Evolutionary conservation across 805 yeast genomes (phyloP).

Genomic region (Alloascoidea hylecoeti): DNA sequence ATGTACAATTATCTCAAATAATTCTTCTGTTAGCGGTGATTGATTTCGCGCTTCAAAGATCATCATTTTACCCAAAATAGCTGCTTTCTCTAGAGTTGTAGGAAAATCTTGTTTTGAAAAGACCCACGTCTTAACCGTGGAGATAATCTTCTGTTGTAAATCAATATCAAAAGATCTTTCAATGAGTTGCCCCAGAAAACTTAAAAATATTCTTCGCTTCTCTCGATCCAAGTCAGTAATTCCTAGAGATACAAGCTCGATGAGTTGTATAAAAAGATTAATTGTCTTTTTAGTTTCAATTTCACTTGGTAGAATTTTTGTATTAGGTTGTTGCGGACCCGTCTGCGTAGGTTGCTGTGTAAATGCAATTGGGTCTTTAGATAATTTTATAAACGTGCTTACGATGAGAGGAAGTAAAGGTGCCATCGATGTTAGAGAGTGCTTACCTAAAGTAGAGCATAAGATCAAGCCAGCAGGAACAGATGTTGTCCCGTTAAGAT

Average conservation of each 20-base stretch:
- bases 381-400: conserved; percentile 79
- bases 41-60: conserved; percentile 85
- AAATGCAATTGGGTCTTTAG: conserved; percentile 70
- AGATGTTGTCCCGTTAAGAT: conserved; percentile 55
- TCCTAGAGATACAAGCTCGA: conserved; percentile 67
- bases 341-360: conserved; percentile 28
- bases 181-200: conserved; percentile 76
- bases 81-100: conserved; percentile 91
- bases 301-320: conserved; percentile 8
- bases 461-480: conserved; percentile 79
- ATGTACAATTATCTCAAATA: conserved; percentile 76
- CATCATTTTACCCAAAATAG: conserved; percentile 85
- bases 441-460: conserved; percentile 63
- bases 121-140: conserved; percentile 79
- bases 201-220: conserved; percentile 78
- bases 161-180: conserved; percentile 76
- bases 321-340: conserved; percentile 3
- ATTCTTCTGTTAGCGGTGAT: conserved; percentile 57
- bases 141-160: conserved; percentile 59
- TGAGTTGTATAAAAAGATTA: conserved; percentile 55
- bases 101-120: conserved; percentile 82
- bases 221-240: conserved; percentile 75
- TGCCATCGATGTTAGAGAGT: conserved; percentile 62
- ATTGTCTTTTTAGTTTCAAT: conserved; percentile 18
- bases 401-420: conserved; percentile 62